Evolutionary conservation across 176 grass and related monocot species (phyloP), one percentile per base, ranked within the genome.

Genomic region (Avena eriantha): DNA sequence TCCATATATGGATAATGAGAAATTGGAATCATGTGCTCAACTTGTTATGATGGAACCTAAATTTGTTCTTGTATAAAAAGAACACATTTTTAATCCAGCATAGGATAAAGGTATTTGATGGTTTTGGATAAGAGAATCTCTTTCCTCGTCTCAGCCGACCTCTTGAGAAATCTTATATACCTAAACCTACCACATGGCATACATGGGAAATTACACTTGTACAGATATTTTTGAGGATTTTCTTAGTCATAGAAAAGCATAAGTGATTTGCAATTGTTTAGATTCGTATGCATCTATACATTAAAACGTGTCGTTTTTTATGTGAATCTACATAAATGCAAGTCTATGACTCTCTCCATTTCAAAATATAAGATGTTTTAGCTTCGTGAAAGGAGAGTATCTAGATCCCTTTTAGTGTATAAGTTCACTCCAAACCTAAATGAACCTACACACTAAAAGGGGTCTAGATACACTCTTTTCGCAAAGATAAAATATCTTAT

Each of bases 121-220:
- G 26, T 29, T 84, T 79, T 79, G 81, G 66, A 54, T 73, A 46
- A 56, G 77, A 29, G 77, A 29, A 85, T 76, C 17, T 81, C 22
- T 68, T 56, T 66, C 14, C 23, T 76, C 36, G 11, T 68, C 19
- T 72, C 39, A 56, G 57, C 29, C 54, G 80, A 73, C 74, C 29
- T 55, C 78, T 82, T 60, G 13, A 9, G 46, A 54, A 68, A 54
- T 5, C 8, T 47, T 5, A 3, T 9, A 22, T 63, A 22, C 17
- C 6, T 45, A 82, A 60, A 18, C n/a, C 80, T 50, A 26, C 49
- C 43, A 29, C 7, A n/a, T 11, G 34, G 16, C 22, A 56, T 66
- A 50, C 22, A 81, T 56, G 4, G 10, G 3, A 50, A 7, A 51
- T 76, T 76, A 59, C 26, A 58, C 19, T 12, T 48, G 47, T 80